Evolutionary conservation across 2,329 filamentous ascomycete genomes (phyloP).

Genomic region (Cytospora schulzeri): DNA sequence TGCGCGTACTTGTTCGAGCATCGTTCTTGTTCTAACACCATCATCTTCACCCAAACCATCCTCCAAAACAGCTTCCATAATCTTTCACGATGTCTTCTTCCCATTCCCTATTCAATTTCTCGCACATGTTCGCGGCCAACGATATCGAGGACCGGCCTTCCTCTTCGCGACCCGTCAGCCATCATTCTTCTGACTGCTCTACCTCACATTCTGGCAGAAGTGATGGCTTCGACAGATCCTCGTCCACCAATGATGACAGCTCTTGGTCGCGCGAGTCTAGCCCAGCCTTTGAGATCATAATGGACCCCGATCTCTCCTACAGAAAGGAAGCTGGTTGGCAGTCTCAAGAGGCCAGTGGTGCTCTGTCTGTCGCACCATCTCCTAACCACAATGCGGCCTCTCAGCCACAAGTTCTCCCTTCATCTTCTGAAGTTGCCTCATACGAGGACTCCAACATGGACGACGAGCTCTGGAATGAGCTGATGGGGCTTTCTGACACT

Average conservation of each 20-base stretch:
- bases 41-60: not conserved
- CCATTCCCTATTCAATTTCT: too few species aligned
- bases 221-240: not conserved
- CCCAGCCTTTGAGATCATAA: not conserved
- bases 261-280: constrained; percentile 3
- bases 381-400: not conserved
- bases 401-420: not conserved
- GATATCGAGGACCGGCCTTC: not conserved
- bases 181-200: not conserved
- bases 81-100: not conserved
- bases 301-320: not conserved
- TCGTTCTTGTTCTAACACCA: not conserved
- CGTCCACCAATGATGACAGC: not conserved
- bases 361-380: not conserved
- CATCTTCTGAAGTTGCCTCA: not conserved
- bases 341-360: not conserved
- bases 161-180: not conserved
- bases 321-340: not conserved
- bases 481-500: not conserved
- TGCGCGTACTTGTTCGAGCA: not conserved
- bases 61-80: not conserved
- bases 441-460: not conserved
- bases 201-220: constrained; percentile 5
- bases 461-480: not conserved
- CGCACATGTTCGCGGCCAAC: not conserved